Evolutionary conservation across 1,139 yeast species (phyloP), one percentile per base, ranked within the genome.

Genomic region (Pichia sp.): DNA sequence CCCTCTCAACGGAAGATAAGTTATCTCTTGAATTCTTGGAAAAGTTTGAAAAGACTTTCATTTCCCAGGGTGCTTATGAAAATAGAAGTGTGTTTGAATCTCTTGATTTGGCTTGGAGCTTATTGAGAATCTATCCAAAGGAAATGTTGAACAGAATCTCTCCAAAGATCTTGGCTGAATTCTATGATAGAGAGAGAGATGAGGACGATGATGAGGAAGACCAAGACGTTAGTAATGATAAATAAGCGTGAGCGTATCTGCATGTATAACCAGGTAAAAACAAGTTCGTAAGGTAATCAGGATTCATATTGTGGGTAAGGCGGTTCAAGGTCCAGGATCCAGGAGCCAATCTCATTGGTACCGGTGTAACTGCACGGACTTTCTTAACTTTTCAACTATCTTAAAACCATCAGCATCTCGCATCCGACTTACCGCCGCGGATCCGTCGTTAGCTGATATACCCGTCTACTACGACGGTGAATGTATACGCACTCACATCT

Each of bases 61-160:
- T 91, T 54, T 60, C 87, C 37, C 99, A 91, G 69, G 97, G 96
- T 60, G 87, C 95, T 37, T 91, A 91, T 60, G 98, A 91, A 66
- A 75, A 87, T 65, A 83, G 98, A 74, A 72, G 86, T 34, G 80
- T 91, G 51, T 85, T 88, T 56, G 98, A 91, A 66, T 83, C 96
- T 32, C 77, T 91, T 60, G 98, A 91, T 61, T 88, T 84, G 62
- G 99, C 98, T 37, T 91, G 99, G 99, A 80, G 94, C 33, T 74
- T 91, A 62, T 74, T 91, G 62, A 86, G 99, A 72, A 91, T 91
- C 60, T 91, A 91, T 71, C 99, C 99, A 59, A 91, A 88, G 77
- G 97, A 91, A 67, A 73, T 91, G 81, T 81, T 91, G 62, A 93
- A 91, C 72, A 87, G 98, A 77, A 86, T 91, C 58, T 86, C 96